Evolutionary conservation across 2,329 filamentous ascomycete species (phyloP).

Genomic region (Exophiala sideris): DNA sequence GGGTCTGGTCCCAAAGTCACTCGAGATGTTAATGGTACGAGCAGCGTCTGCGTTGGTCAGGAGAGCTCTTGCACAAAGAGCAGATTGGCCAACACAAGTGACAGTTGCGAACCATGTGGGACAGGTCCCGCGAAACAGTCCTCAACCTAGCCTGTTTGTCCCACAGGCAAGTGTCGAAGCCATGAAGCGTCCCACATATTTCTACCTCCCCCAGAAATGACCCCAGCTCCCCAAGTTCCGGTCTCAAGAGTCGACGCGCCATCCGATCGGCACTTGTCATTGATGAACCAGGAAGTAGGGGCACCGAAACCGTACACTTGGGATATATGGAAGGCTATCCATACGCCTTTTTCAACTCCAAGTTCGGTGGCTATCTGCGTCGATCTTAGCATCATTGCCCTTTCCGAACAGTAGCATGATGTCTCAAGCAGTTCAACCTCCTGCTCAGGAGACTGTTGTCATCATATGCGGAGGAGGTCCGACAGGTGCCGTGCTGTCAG

Average conservation of each 20-base stretch:
- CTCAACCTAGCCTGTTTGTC: background rate
- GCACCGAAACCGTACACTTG: too few species aligned
- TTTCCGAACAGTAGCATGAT: background rate
- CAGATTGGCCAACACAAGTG: too few species aligned
- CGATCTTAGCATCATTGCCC: background rate
- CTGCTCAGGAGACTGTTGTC: conserved; percentile 27
- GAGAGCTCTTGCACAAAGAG: too few species aligned
- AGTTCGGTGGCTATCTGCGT: too few species aligned
- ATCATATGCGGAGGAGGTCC: conserved; percentile 35
- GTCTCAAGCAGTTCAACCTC: background rate
- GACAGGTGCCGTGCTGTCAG: conserved; percentile 32
- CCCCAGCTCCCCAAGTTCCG: background rate
- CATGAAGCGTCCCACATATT: background rate
- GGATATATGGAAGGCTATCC: too few species aligned
- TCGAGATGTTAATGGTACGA: too few species aligned
- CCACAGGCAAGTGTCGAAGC: background rate
- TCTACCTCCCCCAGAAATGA: background rate
- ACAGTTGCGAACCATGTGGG: background rate
- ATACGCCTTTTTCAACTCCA: too few species aligned
- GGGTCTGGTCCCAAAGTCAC: too few species aligned
- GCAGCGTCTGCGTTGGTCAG: too few species aligned
- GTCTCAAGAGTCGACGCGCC: background rate
- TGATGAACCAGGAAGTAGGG: too few species aligned
- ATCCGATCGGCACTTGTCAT: too few species aligned
- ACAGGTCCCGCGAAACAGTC: background rate